phyloP scores from a whole-genome alignment of 1,139 yeast species.

The Pichia sp. region DNA sequence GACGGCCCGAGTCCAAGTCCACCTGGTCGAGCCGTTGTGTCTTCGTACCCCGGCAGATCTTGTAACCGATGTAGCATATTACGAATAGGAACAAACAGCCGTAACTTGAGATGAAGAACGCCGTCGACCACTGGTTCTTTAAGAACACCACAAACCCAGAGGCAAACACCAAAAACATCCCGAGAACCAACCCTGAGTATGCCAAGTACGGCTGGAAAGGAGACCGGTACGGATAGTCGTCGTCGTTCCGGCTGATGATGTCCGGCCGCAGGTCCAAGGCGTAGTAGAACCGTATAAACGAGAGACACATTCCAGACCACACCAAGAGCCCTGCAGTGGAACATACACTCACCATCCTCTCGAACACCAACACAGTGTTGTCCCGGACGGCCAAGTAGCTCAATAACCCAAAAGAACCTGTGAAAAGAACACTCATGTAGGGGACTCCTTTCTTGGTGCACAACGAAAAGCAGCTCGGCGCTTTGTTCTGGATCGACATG shows the following conservation, averaged over 20 bases:
- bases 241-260: slow-evolving; percentile 57
- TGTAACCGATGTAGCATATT: slow-evolving; percentile 52
- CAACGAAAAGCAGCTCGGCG: slow-evolving; percentile 55
- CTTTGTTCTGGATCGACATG: slow-evolving; percentile 64
- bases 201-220: slow-evolving; percentile 78
- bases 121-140: slow-evolving; percentile 55
- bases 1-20: slow-evolving; percentile 74
- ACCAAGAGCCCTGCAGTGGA: slow-evolving; percentile 69
- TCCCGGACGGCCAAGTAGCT: slow-evolving; percentile 57
- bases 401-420: slow-evolving; percentile 57
- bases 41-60: slow-evolving; percentile 50
- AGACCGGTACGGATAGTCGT: slow-evolving; percentile 70
- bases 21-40: slow-evolving; percentile 59
- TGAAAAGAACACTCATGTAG: slow-evolving; percentile 58
- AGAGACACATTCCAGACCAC: slow-evolving; percentile 78
- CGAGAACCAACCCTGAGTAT: slow-evolving; percentile 57
- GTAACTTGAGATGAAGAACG: slow-evolving; percentile 64
- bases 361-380: slow-evolving; percentile 61
- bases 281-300: slow-evolving; percentile 65
- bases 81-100: slow-evolving; percentile 57
- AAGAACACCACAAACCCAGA: slow-evolving; percentile 72
- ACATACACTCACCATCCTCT: slow-evolving; percentile 57
- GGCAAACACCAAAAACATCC: slow-evolving; percentile 50
- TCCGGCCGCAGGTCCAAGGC: slow-evolving; percentile 67
- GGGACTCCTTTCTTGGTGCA: slow-evolving; percentile 72